phyloP scores from a whole-genome alignment of 495 filamentous ascomycete genomes.

The Chaetomium fimeti region DNA sequence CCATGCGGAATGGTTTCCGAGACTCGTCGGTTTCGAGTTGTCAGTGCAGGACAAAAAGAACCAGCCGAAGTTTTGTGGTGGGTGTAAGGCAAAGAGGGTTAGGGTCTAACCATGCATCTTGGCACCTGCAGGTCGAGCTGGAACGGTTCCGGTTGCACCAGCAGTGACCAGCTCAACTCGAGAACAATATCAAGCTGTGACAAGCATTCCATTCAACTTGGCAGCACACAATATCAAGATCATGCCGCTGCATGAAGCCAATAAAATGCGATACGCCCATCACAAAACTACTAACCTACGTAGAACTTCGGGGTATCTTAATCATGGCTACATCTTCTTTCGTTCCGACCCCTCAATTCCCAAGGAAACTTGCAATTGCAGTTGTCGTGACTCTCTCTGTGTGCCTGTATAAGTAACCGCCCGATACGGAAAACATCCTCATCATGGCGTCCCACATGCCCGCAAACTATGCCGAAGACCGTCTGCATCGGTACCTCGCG shows the following conservation, averaged over 20 bases:
- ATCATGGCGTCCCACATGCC: constrained; percentile 16
- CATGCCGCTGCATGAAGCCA: not conserved
- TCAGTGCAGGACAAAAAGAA: too few relatives aligned
- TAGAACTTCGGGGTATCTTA: not conserved
- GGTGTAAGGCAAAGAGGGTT: too few relatives aligned
- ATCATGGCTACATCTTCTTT: not conserved
- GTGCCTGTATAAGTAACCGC: not conserved
- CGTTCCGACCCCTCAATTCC: too few relatives aligned
- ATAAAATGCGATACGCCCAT: not conserved
- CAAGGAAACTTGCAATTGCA: not conserved
- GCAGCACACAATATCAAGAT: constrained; percentile 2
- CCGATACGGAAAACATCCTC: not conserved
- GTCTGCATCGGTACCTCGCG: constrained; percentile 15
- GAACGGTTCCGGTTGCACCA: too few relatives aligned
- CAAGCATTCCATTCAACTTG: constrained; percentile 8
- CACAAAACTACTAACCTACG: not conserved
- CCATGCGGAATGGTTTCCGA: too few relatives aligned
- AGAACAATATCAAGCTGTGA: constrained; percentile 14
- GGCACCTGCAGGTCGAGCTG: too few relatives aligned
- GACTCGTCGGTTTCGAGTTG: too few relatives aligned
- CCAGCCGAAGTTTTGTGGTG: too few relatives aligned
- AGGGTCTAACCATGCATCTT: too few relatives aligned
- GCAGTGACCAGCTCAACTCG: too few relatives aligned
- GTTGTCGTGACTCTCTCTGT: not conserved
- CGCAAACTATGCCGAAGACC: constrained; percentile 6